These are phyloP conservation scores for Fusarium tjaetaba DNA, from an alignment of 2,329 filamentous ascomycete genomes.

Conservation along the genomic window DNA sequence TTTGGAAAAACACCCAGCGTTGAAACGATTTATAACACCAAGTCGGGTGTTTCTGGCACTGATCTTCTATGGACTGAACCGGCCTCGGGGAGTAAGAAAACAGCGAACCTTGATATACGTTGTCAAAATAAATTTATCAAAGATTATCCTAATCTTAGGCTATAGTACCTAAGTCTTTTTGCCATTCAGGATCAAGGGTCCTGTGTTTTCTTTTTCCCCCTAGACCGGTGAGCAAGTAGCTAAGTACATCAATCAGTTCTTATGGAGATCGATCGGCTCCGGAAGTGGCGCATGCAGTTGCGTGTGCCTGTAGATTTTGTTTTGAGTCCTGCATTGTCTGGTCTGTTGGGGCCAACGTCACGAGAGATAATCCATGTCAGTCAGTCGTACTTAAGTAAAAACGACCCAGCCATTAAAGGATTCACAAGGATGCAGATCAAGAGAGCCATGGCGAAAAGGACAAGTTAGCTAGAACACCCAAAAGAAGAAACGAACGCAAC, in stretches of 20 bases:
- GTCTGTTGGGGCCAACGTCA: not conserved
- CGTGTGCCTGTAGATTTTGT: not conserved
- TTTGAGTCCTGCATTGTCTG: not conserved
- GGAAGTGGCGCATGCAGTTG: slow-evolving; percentile 8
- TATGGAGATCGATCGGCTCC: not conserved
- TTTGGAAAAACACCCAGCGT: not conserved
- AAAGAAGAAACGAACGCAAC: not conserved
- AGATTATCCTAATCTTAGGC: too few species aligned
- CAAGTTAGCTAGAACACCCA: not conserved
- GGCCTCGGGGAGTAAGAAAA: too few species aligned
- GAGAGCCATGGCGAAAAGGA: not conserved
- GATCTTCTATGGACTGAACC: not conserved
- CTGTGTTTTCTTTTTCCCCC: too few species aligned
- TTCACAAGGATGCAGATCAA: not conserved
- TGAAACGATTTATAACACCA: not conserved
- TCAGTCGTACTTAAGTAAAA: not conserved
- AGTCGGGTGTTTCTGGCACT: not conserved
- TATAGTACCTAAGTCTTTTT: too few species aligned
- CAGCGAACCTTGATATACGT: too few species aligned
- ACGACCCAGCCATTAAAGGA: not conserved
- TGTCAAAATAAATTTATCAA: too few species aligned
- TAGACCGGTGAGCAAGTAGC: not conserved
- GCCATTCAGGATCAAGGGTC: too few species aligned
- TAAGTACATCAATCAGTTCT: not conserved
- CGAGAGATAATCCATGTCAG: not conserved